phyloP scores from a whole-genome alignment of 2,329 filamentous ascomycete species.

The Grosmannia penicillata region DNA sequence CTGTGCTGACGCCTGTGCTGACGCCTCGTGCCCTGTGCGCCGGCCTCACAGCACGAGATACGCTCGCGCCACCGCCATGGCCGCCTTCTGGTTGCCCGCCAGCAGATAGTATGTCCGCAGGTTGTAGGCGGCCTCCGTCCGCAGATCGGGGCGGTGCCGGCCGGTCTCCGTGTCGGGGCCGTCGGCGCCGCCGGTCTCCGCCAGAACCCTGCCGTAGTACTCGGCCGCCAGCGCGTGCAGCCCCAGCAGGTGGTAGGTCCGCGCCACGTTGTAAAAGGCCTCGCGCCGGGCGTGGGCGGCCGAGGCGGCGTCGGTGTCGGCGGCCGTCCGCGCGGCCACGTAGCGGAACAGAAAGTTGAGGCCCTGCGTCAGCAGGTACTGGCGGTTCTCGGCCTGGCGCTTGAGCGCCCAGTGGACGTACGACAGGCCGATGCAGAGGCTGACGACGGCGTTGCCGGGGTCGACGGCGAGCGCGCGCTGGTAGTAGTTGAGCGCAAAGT shows the following conservation, averaged over 20 bases:
- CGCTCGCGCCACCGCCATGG: constrained; percentile 43
- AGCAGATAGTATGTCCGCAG: constrained; percentile 52
- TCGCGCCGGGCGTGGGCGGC: constrained; percentile 39
- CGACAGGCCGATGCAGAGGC: constrained; percentile 65
- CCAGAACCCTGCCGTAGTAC: constrained; percentile 44
- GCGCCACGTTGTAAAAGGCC: constrained; percentile 66
- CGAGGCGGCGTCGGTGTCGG: constrained; percentile 9
- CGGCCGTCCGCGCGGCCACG: constrained; percentile 39
- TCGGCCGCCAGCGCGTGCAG: constrained; percentile 57
- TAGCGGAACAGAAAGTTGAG: constrained; percentile 68
- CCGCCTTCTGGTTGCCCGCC: constrained; percentile 46
- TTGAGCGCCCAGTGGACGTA: constrained; percentile 87
- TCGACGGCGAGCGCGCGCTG: constrained; percentile 62
- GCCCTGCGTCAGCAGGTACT: constrained; percentile 76
- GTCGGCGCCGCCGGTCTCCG: constrained; percentile 18
- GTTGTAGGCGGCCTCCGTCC: constrained; percentile 59
- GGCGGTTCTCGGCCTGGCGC: constrained; percentile 76
- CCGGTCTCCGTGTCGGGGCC: background rate
- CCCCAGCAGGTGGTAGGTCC: constrained; percentile 63
- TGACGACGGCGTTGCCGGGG: constrained; percentile 61
- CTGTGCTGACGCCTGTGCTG: too few species aligned
- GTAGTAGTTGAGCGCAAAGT: constrained; percentile 78
- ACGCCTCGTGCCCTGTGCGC: too few species aligned
- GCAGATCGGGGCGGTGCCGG: constrained; percentile 36
- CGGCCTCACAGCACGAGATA: constrained; percentile 44